Conservation (phyloP, 768 basidiomycete genomes). For the Aureoboletus auriporus region DNA sequence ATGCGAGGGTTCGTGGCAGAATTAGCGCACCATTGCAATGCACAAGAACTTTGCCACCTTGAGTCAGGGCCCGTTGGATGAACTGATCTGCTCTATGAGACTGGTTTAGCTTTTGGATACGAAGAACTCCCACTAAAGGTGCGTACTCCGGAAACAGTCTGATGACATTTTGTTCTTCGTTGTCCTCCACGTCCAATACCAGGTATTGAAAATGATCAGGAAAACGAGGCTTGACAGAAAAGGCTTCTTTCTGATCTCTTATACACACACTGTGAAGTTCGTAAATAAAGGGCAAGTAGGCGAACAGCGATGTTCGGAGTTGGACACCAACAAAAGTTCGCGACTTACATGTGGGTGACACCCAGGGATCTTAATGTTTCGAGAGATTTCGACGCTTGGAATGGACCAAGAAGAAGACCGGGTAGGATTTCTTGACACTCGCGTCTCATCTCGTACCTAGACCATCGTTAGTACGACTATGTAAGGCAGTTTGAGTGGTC, state of each 20-base stretch:
- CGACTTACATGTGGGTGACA: conserved; percentile 76
- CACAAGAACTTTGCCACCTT: conserved; percentile 75
- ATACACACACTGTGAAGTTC: conserved; percentile 66
- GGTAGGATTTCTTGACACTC: conserved; percentile 91
- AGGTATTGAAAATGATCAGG: conserved; percentile 75
- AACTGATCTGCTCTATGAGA: conserved; percentile 64
- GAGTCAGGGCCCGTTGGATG: conserved; percentile 57
- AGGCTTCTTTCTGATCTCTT: conserved; percentile 84
- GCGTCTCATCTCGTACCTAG: conserved; percentile 91
- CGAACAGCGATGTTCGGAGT: background rate
- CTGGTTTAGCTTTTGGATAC: background rate
- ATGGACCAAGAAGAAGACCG: conserved; percentile 79
- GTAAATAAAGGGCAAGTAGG: background rate
- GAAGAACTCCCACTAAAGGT: background rate
- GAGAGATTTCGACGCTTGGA: conserved; percentile 82
- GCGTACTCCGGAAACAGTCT: conserved; percentile 81
- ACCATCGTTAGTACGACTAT: conserved; percentile 7
- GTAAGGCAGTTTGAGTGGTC: background rate
- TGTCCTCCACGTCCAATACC: conserved; percentile 84
- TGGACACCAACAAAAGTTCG: background rate
- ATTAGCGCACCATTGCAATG: conserved; percentile 75
- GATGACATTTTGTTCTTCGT: conserved; percentile 93
- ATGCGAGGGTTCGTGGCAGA: background rate
- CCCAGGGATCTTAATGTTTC: conserved; percentile 59
- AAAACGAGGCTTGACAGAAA: conserved; percentile 84